phyloP scores from a whole-genome alignment of 2,329 filamentous ascomycete species.

The Thielaviopsis populi region DNA sequence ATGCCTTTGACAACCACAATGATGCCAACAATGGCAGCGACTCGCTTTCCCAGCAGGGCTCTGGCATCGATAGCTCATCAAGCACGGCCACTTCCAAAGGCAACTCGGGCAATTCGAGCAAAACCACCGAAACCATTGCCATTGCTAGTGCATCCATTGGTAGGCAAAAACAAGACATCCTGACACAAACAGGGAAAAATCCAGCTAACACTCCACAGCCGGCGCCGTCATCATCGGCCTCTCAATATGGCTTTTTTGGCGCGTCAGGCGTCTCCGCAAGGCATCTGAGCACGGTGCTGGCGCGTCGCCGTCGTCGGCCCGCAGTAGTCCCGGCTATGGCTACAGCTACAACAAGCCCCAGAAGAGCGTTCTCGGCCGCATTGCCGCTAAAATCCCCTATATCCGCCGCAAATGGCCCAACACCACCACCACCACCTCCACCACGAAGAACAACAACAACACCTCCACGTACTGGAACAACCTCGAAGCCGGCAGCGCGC shows the following conservation, averaged over 20 bases:
- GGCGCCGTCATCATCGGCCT: slow-evolving; percentile 9
- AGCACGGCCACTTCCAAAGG: not conserved
- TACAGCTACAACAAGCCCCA: not conserved
- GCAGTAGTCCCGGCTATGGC: not conserved
- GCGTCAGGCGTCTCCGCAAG: slow-evolving; percentile 9
- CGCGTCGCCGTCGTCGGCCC: not conserved
- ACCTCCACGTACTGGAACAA: slow-evolving; percentile 1
- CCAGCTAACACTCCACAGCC: not conserved
- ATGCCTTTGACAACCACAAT: not conserved
- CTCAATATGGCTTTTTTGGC: slow-evolving; percentile 13
- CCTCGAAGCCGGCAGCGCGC: slow-evolving; percentile 7
- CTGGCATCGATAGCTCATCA: not conserved
- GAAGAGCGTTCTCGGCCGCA: not conserved
- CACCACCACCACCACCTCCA: not conserved
- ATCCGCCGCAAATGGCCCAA: not conserved
- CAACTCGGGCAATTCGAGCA: slow-evolving; percentile 1
- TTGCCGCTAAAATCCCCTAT: slow-evolving; percentile 11
- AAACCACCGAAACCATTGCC: slow-evolving; percentile 12
- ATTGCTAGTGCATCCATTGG: slow-evolving; percentile 15
- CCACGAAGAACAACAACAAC: too few species aligned
- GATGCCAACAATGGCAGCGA: not conserved
- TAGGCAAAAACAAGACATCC: not conserved
- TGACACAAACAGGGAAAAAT: not conserved
- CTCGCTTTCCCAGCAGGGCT: not conserved
- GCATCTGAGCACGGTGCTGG: not conserved